phyloP scores from a whole-genome alignment of 2,329 filamentous ascomycete species.

The Paraphaeosphaeria minitans region DNA sequence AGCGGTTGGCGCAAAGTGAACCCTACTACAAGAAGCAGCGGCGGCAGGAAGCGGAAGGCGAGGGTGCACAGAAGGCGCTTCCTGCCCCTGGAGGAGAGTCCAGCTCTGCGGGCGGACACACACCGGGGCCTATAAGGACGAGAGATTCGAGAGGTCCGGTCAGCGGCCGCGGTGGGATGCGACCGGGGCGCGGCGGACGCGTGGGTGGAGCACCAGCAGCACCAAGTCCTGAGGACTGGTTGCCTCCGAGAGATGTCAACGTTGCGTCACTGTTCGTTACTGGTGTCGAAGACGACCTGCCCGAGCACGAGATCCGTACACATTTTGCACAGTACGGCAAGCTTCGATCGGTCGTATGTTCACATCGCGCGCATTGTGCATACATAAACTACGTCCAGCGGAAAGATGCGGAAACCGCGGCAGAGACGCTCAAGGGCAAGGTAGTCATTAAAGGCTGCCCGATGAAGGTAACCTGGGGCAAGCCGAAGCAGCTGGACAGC shows the following conservation, averaged over 20 bases:
- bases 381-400: constrained; percentile 93
- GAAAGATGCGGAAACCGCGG: constrained; percentile 83
- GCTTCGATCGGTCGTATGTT: constrained; percentile 91
- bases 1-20: constrained; percentile 85
- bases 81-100: constrained; percentile 43
- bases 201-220: constrained; percentile 69
- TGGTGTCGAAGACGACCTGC: constrained; percentile 93
- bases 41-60: constrained; percentile 66
- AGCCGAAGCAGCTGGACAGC: constrained; percentile 87
- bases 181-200: constrained; percentile 51
- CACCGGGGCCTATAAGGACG: constrained; percentile 78
- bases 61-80: constrained; percentile 49
- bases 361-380: constrained; percentile 94
- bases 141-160: constrained; percentile 57
- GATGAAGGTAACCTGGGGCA: constrained; percentile 87
- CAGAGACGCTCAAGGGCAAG: constrained; percentile 81
- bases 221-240: constrained; percentile 81
- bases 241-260: constrained; percentile 80
- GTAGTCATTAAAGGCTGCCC: constrained; percentile 92
- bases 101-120: constrained; percentile 42
- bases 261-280: constrained; percentile 95
- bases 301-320: constrained; percentile 86
- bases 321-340: constrained; percentile 90
- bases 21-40: constrained; percentile 93
- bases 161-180: constrained; percentile 44